Conservation (phyloP, 805 yeast genomes). For the Pichia scutulata region DNA sequence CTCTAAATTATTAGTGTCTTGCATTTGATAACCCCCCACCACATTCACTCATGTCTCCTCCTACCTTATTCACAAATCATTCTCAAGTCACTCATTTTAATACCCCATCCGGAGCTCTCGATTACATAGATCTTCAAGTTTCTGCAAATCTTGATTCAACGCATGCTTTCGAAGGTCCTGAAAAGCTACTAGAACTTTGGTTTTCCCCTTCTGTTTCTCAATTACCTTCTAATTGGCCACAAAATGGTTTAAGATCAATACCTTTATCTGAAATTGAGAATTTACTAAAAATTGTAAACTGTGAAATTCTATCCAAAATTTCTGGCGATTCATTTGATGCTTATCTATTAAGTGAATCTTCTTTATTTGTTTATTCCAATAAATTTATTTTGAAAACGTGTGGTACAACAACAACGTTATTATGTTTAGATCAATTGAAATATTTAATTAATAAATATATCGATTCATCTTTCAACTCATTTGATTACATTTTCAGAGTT, state of each 20-base stretch:
- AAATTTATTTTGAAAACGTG: constrained; percentile 87
- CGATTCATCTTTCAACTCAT: constrained; percentile 30
- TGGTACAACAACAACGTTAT: constrained; percentile 88
- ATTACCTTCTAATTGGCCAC: constrained; percentile 29
- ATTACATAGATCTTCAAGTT: constrained; percentile 64
- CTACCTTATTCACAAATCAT: background rate
- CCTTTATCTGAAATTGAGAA: constrained; percentile 62
- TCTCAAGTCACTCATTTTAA: background rate
- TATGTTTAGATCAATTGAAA: constrained; percentile 62
- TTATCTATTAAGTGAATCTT: constrained; percentile 80
- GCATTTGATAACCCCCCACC: background rate
- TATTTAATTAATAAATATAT: constrained; percentile 38
- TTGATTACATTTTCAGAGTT: constrained; percentile 44
- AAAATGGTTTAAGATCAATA: constrained; percentile 52
- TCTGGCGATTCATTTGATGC: constrained; percentile 66
- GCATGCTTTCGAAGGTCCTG: constrained; percentile 96
- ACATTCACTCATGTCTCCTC: background rate
- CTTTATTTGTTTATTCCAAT: constrained; percentile 82
- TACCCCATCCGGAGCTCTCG: constrained; percentile 13
- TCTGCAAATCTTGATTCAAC: constrained; percentile 79
- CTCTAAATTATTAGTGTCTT: too few species aligned
- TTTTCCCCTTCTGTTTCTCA: constrained; percentile 46
- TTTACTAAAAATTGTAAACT: constrained; percentile 72
- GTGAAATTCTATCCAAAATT: constrained; percentile 80
- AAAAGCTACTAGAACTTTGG: constrained; percentile 88